Evolutionary conservation across 1,284 basidiomycete species (phyloP).

Genomic region (Cystobasidium sp.): DNA sequence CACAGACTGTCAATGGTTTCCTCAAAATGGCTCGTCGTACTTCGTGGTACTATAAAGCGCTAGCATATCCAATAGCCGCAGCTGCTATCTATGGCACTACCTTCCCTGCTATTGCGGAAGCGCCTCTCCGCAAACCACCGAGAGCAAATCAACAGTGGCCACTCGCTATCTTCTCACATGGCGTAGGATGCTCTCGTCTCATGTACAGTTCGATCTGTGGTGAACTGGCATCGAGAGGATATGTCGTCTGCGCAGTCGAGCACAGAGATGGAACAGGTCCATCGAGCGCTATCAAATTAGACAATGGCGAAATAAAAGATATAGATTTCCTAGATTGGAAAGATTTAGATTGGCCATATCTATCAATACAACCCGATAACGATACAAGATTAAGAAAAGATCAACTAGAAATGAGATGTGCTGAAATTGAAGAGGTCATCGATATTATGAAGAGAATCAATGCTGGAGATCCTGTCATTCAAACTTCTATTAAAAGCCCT

Average conservation of each 20-base stretch:
- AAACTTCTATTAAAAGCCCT: conserved; percentile 23
- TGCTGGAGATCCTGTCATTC: conserved; percentile 50
- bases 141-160: conserved; percentile 59
- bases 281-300: conserved; percentile 56
- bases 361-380: conserved; percentile 55
- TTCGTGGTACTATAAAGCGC: conserved; percentile 53
- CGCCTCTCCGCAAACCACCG: conserved; percentile 51
- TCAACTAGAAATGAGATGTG: conserved; percentile 60
- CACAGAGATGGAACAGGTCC: conserved; percentile 62
- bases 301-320: conserved; percentile 54
- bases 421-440: conserved; percentile 59
- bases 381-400: conserved; percentile 59
- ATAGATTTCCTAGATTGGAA: conserved; percentile 58
- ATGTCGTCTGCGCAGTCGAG: conserved; percentile 62
- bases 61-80: conserved; percentile 54
- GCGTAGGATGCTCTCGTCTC: conserved; percentile 58
- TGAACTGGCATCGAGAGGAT: conserved; percentile 60
- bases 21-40: conserved; percentile 58
- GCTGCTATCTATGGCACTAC: conserved; percentile 58
- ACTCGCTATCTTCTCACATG: conserved; percentile 59
- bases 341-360: conserved; percentile 62
- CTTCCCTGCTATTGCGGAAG: conserved; percentile 58
- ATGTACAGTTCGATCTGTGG: conserved; percentile 61
- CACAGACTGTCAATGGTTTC: conserved; percentile 55
- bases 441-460: conserved; percentile 55